Evolutionary conservation across 345 rosid genomes (phyloP).

Genomic region (Angophora floribunda): DNA sequence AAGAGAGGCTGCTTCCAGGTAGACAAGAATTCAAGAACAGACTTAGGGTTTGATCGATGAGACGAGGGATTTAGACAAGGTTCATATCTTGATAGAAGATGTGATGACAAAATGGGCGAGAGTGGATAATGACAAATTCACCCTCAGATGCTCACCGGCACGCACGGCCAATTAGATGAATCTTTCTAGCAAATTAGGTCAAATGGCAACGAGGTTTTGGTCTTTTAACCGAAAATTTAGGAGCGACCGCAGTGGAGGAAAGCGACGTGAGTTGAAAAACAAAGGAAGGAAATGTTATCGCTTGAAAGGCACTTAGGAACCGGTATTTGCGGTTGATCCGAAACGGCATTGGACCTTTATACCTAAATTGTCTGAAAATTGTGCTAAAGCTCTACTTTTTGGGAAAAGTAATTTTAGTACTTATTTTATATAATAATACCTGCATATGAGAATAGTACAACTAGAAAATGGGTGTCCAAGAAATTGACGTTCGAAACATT

Average conservation of each 20-base stretch:
- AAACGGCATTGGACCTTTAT: background rate
- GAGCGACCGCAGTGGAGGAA: background rate
- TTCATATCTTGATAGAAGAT: background rate
- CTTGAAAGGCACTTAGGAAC: background rate
- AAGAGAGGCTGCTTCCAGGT: background rate
- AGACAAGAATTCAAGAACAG: background rate
- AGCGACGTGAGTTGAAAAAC: background rate
- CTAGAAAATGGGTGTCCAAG: background rate
- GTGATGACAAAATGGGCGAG: background rate
- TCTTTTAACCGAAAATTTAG: background rate
- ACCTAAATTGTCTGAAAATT: background rate
- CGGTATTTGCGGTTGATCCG: background rate
- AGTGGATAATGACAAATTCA: background rate
- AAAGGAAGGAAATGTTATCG: rapidly evolving
- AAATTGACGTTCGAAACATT: background rate
- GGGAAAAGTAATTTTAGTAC: background rate
- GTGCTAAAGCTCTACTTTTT: background rate
- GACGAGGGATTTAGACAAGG: too few species aligned
- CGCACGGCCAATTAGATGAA: background rate
- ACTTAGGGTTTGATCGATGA: too few species aligned
- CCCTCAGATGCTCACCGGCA: background rate
- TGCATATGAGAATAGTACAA: background rate
- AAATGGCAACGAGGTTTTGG: background rate
- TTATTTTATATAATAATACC: too few species aligned
- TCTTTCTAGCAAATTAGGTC: background rate